A percentile compares a stretch with the other conserved stretches of the same genome.
Conservation (phyloP, 257 asterid species). For the Handroanthus guayacan region DNA sequence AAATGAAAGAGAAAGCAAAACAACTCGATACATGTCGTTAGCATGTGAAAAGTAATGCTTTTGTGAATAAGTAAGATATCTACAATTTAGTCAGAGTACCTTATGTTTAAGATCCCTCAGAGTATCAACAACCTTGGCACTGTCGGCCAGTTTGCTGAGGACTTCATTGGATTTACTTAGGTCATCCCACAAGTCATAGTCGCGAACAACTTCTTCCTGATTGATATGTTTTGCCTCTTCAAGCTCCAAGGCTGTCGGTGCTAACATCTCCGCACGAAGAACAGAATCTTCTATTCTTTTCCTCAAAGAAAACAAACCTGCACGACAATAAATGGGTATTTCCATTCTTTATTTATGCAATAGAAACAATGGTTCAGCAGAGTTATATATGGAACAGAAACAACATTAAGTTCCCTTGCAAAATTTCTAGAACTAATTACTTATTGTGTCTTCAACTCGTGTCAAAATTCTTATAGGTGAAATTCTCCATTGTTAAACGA, state of each 20-base stretch:
- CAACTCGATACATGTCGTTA: not conserved
- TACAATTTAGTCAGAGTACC: conserved; percentile 43
- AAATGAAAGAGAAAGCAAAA: not conserved
- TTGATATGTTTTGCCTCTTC: conserved; percentile 65
- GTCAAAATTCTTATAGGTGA: too few species aligned
- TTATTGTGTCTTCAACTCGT: not conserved
- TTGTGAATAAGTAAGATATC: not conserved
- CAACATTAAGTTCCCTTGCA: not conserved
- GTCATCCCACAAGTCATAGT: conserved; percentile 76
- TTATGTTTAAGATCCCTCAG: conserved; percentile 71
- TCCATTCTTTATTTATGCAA: conserved; percentile 10
- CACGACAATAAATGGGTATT: conserved; percentile 18
- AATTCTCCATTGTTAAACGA: too few species aligned
- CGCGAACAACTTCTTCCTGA: conserved; percentile 67
- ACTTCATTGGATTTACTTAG: conserved; percentile 64
- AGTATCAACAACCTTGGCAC: conserved; percentile 69
- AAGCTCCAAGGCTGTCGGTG: conserved; percentile 69
- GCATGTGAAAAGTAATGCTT: not conserved
- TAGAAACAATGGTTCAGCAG: not conserved
- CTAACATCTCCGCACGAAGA: conserved; percentile 77
- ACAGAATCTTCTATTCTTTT: conserved; percentile 81
- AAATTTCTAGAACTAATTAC: not conserved
- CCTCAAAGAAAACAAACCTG: conserved; percentile 76
- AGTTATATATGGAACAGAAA: not conserved
- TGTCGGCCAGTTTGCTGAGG: conserved; percentile 66